Base-by-base conservation (phyloP, 192 early-diverging fungal genomes). In the Coemansia biformis region DNA sequence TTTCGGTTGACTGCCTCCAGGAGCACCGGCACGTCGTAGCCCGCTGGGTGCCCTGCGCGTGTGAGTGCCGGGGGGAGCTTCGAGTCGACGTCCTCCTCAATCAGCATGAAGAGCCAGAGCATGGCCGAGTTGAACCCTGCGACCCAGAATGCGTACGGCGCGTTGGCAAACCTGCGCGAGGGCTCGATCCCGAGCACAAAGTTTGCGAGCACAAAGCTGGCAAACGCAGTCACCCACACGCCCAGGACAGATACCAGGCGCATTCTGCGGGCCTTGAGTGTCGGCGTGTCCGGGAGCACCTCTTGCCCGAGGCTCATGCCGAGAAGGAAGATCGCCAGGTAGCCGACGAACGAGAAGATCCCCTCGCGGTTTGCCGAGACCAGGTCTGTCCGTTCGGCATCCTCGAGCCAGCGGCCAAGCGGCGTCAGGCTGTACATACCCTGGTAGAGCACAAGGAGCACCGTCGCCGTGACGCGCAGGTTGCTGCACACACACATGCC, bases 361-460 rank as follows among this genome's bases (percentile, higher is more conserved):
- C 95, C 95, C 59, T 98, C 95, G 38, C 86, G 83, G 75, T 98
- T 98, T 48, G 86, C 83, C 23, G 79, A 83, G 16, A 98, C 50
- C 0, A 95, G 48, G 46, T 77, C 77, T 0, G 65, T 68, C 33
- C 95, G 79, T 5, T 83, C 84, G 0, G 90, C 87, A 36, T 82
- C 17, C 34, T 88, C 75, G 37, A 94, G 86, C 68, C 81, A 98
- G 16, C 76, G 50, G 46, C 89, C 77, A 1, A 90, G 59, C 17
- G 82, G 81, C 17, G 74, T 59, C 42, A 63, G 49, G 11, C 59
- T 66, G 17, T 91, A 75, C 0, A 69, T 45, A 5, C 42, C 24
- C 55, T 90, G 85, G 57, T 93, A 90, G 1, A 68, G 66, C 0
- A 87, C 66, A 0, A 64, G 24, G 2, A 82, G 50, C 1, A 63